Evolutionary conservation across 495 filamentous ascomycete species (phyloP).

Genomic region (Corynascus novoguineensis): DNA sequence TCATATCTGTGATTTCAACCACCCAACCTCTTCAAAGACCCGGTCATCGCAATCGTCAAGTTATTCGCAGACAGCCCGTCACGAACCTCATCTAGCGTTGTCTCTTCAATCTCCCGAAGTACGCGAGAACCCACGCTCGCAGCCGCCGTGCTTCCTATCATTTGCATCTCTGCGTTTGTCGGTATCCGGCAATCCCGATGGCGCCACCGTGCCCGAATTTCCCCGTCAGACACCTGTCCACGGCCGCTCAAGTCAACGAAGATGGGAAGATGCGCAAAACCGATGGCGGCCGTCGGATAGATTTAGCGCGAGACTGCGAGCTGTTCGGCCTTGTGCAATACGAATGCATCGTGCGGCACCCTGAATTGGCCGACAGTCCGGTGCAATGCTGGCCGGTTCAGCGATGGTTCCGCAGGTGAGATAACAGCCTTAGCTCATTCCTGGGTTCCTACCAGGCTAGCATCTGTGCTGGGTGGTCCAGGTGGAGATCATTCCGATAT

Average conservation of each 20-base stretch:
- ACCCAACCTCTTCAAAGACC: neutral
- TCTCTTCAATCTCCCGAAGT: slow-evolving; percentile 44
- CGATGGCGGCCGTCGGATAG: slow-evolving; percentile 38
- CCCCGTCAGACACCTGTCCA: slow-evolving; percentile 46
- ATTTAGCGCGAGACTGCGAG: slow-evolving; percentile 60
- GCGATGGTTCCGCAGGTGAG: slow-evolving; percentile 75
- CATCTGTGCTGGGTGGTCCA: neutral
- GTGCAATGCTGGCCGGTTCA: slow-evolving; percentile 69
- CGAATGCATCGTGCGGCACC: slow-evolving; percentile 59
- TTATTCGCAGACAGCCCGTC: neutral
- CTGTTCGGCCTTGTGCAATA: slow-evolving; percentile 79
- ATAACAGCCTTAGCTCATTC: slow-evolving; percentile 7
- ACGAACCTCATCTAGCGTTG: slow-evolving; percentile 41
- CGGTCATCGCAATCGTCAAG: neutral
- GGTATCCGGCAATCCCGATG: slow-evolving; percentile 40
- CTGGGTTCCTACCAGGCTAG: neutral
- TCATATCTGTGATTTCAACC: neutral
- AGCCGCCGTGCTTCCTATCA: slow-evolving; percentile 24
- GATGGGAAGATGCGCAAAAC: slow-evolving; percentile 49
- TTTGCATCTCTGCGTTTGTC: slow-evolving; percentile 3
- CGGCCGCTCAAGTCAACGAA: slow-evolving; percentile 43
- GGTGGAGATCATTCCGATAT: neutral
- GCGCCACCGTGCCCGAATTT: slow-evolving; percentile 55
- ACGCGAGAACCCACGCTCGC: slow-evolving; percentile 55
- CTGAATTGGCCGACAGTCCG: slow-evolving; percentile 46